These are phyloP conservation scores for Komagataella pseudopastoris DNA, from an alignment of 805 yeast species.

Conservation along the genomic window DNA sequence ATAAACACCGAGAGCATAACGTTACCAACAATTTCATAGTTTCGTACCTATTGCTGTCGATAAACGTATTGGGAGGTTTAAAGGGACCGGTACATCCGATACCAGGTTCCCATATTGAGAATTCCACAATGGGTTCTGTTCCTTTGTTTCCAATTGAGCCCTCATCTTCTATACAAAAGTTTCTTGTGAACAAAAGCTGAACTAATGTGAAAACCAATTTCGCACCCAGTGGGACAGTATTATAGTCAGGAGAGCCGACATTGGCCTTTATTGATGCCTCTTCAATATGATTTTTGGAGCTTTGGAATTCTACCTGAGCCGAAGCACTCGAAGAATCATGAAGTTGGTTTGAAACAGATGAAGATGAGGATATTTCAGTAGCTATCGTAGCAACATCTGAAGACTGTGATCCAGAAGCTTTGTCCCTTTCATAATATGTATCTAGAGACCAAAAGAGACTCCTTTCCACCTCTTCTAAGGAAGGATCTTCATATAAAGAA, in stretches of 20 bases:
- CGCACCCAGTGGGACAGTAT: constrained; percentile 20
- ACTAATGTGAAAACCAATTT: constrained; percentile 23
- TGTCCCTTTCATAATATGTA: constrained; percentile 4
- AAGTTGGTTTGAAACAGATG: constrained; percentile 7
- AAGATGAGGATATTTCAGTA: constrained; percentile 8
- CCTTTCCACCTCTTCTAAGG: constrained; percentile 18
- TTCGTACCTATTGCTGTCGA: constrained; percentile 58
- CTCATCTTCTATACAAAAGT: constrained; percentile 33
- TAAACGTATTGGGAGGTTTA: constrained; percentile 20
- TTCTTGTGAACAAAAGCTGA: constrained; percentile 37
- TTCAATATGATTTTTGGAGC: constrained; percentile 6
- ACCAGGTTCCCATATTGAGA: constrained; percentile 70
- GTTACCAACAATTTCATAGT: constrained; percentile 47
- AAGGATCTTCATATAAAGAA: constrained; percentile 41
- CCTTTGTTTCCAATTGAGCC: constrained; percentile 2
- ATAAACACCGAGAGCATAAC: constrained; percentile 49
- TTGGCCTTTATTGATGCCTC: constrained; percentile 6
- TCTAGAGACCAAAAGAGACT: constrained; percentile 30
- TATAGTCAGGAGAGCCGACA: constrained; percentile 4
- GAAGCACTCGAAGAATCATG: constrained; percentile 9
- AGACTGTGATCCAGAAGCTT: constrained; percentile 4
- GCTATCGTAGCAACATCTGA: constrained; percentile 12
- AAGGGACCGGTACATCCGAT: constrained; percentile 30
- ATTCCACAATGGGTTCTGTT: constrained; percentile 15
- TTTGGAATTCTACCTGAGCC: constrained; percentile 7